Evolutionary conservation across 306 rosid species (phyloP).

Genomic region (Lupinus albus): DNA sequence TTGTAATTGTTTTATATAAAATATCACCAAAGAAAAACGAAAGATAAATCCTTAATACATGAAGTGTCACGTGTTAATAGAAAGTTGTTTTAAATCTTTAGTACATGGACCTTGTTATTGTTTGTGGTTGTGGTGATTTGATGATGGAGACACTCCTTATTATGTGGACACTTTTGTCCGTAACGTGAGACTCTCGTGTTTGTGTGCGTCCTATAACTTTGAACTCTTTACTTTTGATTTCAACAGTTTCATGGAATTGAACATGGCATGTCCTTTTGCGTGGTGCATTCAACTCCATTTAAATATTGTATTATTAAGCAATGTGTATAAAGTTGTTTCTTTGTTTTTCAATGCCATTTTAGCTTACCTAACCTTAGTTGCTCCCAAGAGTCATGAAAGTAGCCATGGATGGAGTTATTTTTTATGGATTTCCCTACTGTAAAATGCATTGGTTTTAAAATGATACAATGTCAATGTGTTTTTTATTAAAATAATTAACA

Average conservation of each 20-base stretch:
- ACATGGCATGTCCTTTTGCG: conserved; percentile 42
- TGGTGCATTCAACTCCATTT: conserved; percentile 22
- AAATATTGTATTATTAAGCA: too few species aligned
- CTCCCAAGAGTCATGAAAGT: conserved; percentile 22
- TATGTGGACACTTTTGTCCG: not conserved
- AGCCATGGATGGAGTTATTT: conserved; percentile 1
- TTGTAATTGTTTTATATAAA: too few species aligned
- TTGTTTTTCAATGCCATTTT: conserved; percentile 25
- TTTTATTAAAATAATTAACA: too few species aligned
- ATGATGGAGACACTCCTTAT: too few species aligned
- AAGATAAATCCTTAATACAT: too few species aligned
- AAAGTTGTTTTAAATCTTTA: not conserved
- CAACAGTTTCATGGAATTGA: conserved; percentile 40
- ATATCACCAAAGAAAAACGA: too few species aligned
- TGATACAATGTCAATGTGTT: too few species aligned
- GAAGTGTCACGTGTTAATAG: too few species aligned
- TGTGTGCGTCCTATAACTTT: conserved; percentile 12
- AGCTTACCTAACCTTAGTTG: conserved; percentile 29
- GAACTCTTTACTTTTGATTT: conserved; percentile 36
- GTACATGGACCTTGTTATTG: conserved; percentile 10
- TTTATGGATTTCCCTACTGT: too few species aligned
- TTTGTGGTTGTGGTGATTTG: conserved; percentile 18
- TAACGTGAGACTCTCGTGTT: conserved; percentile 68
- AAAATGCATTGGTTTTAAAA: too few species aligned
- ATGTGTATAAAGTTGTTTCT: not conserved